Evolutionary conservation across 257 asterid genomes (phyloP).

Genomic region (Henckelia pumila): DNA sequence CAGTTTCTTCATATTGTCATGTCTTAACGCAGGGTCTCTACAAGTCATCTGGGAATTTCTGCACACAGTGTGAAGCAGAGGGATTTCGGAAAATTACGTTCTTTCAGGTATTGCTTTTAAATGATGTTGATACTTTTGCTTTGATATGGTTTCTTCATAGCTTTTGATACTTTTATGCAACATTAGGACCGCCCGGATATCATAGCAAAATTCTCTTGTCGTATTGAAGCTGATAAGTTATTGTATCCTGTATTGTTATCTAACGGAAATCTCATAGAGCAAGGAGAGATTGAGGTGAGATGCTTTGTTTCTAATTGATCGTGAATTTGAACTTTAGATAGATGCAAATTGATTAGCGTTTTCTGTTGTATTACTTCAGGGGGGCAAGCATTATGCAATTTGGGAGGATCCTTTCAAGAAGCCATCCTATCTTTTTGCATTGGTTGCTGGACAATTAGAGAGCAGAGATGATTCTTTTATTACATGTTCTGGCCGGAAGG

Average conservation of each 20-base stretch:
- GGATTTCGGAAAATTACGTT: conserved; percentile 91
- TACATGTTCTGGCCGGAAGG: conserved; percentile 81
- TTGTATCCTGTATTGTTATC: conserved; percentile 84
- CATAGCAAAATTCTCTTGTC: conserved; percentile 88
- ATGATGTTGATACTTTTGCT: conserved; percentile 3
- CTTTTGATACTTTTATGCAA: conserved; percentile 23
- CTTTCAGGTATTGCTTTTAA: conserved; percentile 64
- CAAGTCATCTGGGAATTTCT: conserved; percentile 87
- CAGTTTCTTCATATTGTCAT: conserved; percentile 18
- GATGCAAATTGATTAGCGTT: conserved; percentile 4
- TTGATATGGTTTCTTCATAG: background rate
- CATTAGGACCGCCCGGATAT: conserved; percentile 94
- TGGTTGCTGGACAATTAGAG: conserved; percentile 90
- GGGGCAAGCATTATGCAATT: conserved; percentile 65
- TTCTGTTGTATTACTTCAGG: conserved; percentile 42
- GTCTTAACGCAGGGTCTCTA: conserved; percentile 75
- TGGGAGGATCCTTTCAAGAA: conserved; percentile 96
- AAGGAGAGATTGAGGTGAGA: conserved; percentile 82
- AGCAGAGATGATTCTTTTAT: conserved; percentile 79
- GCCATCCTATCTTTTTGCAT: conserved; percentile 93
- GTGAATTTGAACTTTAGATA: background rate
- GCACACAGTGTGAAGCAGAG: conserved; percentile 98
- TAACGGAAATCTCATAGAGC: conserved; percentile 82
- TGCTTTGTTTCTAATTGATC: background rate
- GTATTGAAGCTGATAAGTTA: conserved; percentile 86